Evolutionary conservation across 495 filamentous ascomycete species (phyloP), one percentile per base, ranked within the genome.

Genomic region (Trichocladium uniseriatum): DNA sequence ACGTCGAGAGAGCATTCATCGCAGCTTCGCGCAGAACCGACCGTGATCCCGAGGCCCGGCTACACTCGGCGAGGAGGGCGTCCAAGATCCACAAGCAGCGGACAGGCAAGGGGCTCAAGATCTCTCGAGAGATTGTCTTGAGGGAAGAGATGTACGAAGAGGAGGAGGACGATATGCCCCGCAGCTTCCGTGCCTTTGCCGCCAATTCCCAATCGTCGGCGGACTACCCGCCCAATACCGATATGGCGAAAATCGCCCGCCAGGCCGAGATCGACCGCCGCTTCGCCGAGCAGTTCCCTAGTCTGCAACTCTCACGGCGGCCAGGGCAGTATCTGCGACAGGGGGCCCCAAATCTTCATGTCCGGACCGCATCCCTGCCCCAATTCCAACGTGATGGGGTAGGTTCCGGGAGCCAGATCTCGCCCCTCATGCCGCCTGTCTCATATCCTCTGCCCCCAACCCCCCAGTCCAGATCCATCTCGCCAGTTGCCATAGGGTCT

Each of bases 111-210:
- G 80, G 77, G 10, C 74, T 97, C 51, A 81, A 82, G 49, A 85
- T 97, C 57, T 89, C 83, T 43, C 84, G 89, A 61, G 79, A 92
- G 58, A 89, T 92, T 65, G 92, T 97, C 9, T 67, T 86, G 51
- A 88, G 86, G 58, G 91, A 95, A 64, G 89, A 92, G 66, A 94
- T 95, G 89, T 97, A 96, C 63, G 91, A 95, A 62, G 91, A 96
- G 64, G 85, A 95, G 60, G 91, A 97, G 32, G 88, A 94, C 41
- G 71, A 75, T 16, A 49, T 72, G 0, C 70, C 71, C 9, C 58
- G 62, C 22, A 69, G 75, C 45, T 82, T 80, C 55, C 73, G 75
- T 35, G 65, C 69, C 24, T 66, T 81, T 24, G 75, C 74, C 16
- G 73, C 72, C 10, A 74, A 79, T 53, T 60, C 81, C 15, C 73